phyloP scores from a whole-genome alignment of 257 asterid genomes.

The Plectranthus barbatus region DNA sequence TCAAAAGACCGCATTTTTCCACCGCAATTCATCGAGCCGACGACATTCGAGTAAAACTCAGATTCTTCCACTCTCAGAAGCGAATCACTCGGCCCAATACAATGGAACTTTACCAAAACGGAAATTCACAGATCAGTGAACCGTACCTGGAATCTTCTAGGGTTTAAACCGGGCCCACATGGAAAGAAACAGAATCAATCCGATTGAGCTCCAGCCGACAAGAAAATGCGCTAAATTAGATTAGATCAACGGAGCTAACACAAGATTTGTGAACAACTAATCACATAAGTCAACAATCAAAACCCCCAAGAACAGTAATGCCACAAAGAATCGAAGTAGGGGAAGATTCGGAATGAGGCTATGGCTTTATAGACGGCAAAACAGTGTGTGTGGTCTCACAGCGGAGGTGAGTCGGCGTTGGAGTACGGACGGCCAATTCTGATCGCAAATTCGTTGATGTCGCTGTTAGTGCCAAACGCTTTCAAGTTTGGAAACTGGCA shows the following conservation, averaged over 20 bases:
- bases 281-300: background rate
- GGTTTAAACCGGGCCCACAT: constrained; percentile 9
- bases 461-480: too few species aligned
- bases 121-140: background rate
- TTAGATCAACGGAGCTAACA: background rate
- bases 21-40: constrained; percentile 10
- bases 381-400: background rate
- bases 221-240: too few species aligned
- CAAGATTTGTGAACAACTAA: background rate
- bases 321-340: background rate
- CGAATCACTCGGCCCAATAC: background rate
- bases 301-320: constrained; percentile 13
- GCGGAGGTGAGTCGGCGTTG: too few species aligned
- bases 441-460: constrained; percentile 6
- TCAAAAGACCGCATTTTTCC: background rate
- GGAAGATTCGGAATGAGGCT: background rate
- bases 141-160: constrained; percentile 24
- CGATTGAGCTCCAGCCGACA: constrained; percentile 15
- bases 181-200: background rate
- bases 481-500: background rate
- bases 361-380: constrained; percentile 21
- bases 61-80: background rate
- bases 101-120: background rate
- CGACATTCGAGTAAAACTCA: constrained; percentile 15
- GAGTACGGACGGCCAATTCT: too few species aligned